Base-by-base conservation (phyloP, 2,329 filamentous ascomycete species). In the Curvularia verruculosa region DNA sequence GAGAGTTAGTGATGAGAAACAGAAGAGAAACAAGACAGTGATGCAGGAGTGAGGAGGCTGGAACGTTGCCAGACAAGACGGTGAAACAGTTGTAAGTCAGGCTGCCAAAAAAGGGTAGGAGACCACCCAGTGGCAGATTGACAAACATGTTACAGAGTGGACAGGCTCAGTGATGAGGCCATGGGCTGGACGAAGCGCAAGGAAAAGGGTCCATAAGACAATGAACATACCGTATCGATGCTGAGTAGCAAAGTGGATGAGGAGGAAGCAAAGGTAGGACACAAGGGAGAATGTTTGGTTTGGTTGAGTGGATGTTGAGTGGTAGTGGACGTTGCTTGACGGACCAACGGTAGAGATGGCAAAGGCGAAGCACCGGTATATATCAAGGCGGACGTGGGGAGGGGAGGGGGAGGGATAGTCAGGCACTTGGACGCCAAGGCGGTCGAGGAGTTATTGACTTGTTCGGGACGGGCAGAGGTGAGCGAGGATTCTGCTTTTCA, bases 401-500 rank as follows among this genome's bases (percentile, higher is more conserved):
- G 56, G 56, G 56, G 60, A 55, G 28, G 28, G 56, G 56, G 56
- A 60, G 56, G 28, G 28, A 60, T 66, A 65, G 63, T 58, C 61
- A 60, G 56, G 62, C 51, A 64, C 56, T 57, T 57, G 56, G 60
- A 63, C 58, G 70, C 71, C 70, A 73, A 74, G 69, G 63, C 49
- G 64, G 68, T 69, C 60, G 62, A 70, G 66, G 66, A 70, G 66
- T 64, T 67, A 69, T 69, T 69, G 70, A 62, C 66, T 70, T 71
- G 64, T 62, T 75, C 68, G 70, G 68, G 68, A 68, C 59, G 64
- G 71, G 66, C 62, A 66, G 62, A 60, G 62, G 65, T 59, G 69
- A 60, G 70, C 69, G 66, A 73, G 66, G 67, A 61, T 60, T 71
- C 65, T 72, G 68, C 65, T 75, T 72, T 73, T 75, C 67, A 71